Conservation (phyloP, 352 stramenopile species). For the Pythium vanterpoolii region DNA sequence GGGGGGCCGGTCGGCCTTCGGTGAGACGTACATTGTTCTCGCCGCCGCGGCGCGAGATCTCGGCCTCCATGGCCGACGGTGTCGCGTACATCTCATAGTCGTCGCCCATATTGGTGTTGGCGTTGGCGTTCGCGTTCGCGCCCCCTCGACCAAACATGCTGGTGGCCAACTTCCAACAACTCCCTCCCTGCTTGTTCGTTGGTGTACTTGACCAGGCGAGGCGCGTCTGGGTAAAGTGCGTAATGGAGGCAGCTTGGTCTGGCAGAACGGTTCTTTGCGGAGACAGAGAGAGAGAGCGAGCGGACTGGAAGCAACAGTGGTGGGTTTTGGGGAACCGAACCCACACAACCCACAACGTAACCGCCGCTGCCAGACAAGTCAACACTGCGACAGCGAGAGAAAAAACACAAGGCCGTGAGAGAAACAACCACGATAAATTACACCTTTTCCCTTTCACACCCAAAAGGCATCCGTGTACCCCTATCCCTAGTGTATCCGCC, state of each 20-base stretch:
- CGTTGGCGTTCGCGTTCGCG: background rate
- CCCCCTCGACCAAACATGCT: conserved; percentile 38
- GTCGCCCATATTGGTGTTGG: conserved; percentile 18
- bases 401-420: background rate
- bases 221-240: conserved; percentile 22
- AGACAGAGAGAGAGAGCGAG: too few relatives aligned
- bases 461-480: conserved; percentile 1
- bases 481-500: background rate
- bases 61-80: conserved; percentile 44
- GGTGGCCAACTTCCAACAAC: background rate
- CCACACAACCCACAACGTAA: background rate
- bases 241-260: conserved; percentile 3
- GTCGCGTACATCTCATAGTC: conserved; percentile 58
- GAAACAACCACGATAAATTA: conserved; percentile 8
- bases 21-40: conserved; percentile 37
- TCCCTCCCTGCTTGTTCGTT: background rate
- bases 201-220: conserved; percentile 11
- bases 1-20: conserved; percentile 41
- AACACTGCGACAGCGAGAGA: conserved; percentile 5
- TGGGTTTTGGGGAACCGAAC: background rate
- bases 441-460: background rate
- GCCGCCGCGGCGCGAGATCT: conserved; percentile 40
- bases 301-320: too few relatives aligned
- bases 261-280: too few relatives aligned
- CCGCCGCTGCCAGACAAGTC: conserved; percentile 1